Evolutionary conservation across 2,329 filamentous ascomycete genomes (phyloP).

Genomic region (Aspergillus hiratsukae): DNA sequence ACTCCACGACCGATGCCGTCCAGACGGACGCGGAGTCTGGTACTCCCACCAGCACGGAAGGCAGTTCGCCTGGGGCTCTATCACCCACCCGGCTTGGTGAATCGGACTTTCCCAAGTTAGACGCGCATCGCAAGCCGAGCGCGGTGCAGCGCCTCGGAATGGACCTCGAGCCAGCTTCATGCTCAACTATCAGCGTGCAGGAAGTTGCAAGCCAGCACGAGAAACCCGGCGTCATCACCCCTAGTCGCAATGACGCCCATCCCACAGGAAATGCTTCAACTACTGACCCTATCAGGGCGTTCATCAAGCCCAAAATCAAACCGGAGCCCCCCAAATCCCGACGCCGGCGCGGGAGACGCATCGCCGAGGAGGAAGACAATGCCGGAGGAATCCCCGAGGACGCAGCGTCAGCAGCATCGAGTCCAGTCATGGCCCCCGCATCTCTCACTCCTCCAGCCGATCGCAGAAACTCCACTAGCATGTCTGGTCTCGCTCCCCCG

Average conservation of each 20-base stretch:
- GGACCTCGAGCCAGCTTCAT: conserved; percentile 63
- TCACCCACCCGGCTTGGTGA: conserved; percentile 33
- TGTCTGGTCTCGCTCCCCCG: conserved; percentile 20
- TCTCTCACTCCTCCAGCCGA: conserved; percentile 8
- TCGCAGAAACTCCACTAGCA: conserved; percentile 21
- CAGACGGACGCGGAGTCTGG: conserved; percentile 15
- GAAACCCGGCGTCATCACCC: conserved; percentile 77
- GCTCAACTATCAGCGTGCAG: conserved; percentile 69
- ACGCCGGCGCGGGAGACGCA: conserved; percentile 38
- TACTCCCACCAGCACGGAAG: conserved; percentile 23
- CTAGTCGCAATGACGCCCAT: conserved; percentile 54
- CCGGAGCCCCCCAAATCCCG: conserved; percentile 41
- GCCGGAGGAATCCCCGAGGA: conserved; percentile 26
- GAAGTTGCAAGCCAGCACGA: conserved; percentile 77
- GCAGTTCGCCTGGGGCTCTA: conserved; percentile 45
- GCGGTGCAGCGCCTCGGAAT: conserved; percentile 55
- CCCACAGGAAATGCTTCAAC: conserved; percentile 16
- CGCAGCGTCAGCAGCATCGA: conserved; percentile 14
- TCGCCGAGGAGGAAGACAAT: conserved; percentile 28
- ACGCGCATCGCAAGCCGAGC: conserved; percentile 22
- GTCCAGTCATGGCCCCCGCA: conserved; percentile 6
- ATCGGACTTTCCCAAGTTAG: conserved; percentile 23
- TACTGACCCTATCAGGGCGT: conserved; percentile 13
- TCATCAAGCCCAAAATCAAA: conserved; percentile 29
- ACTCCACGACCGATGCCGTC: conserved; percentile 6